A percentile compares a stretch with the other conserved stretches of the same genome.
These are phyloP conservation scores for Pichia cactophila DNA, from an alignment of 1,139 yeast genomes.

Conservation along the genomic window DNA sequence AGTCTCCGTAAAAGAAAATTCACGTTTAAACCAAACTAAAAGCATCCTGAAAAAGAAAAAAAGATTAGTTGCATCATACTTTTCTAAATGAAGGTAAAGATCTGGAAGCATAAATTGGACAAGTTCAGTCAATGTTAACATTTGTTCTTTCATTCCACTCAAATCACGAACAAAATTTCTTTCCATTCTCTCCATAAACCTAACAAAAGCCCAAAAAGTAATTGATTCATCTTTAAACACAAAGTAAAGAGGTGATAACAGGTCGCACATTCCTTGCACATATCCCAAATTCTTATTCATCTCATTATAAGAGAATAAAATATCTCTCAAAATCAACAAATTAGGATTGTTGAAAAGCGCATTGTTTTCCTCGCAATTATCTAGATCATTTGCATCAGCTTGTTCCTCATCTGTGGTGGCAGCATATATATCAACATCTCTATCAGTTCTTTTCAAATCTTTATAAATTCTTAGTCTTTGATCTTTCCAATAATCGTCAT, in stretches of 20 bases:
- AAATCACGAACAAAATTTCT: conserved; percentile 87
- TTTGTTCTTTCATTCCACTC: conserved; percentile 85
- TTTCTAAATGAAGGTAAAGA: conserved; percentile 71
- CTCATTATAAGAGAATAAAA: conserved; percentile 79
- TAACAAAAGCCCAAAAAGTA: conserved; percentile 82
- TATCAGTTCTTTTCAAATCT: conserved; percentile 88
- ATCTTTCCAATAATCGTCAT: conserved; percentile 76
- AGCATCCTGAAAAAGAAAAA: conserved; percentile 94
- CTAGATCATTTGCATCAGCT: conserved; percentile 40
- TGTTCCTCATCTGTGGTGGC: conserved; percentile 36
- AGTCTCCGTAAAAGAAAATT: conserved; percentile 74
- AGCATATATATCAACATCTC: conserved; percentile 61
- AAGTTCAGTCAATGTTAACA: conserved; percentile 72
- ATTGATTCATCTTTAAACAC: conserved; percentile 69
- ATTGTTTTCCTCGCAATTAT: conserved; percentile 39
- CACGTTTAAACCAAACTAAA: conserved; percentile 92
- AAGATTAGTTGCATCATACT: conserved; percentile 82
- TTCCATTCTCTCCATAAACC: conserved; percentile 93
- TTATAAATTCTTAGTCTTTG: conserved; percentile 86
- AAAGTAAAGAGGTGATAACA: conserved; percentile 79
- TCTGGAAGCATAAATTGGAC: conserved; percentile 86
- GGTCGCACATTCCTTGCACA: conserved; percentile 97
- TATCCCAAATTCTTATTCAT: conserved; percentile 80
- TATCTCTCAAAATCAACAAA: conserved; percentile 63
- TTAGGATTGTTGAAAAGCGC: conserved; percentile 54